phyloP scores from a whole-genome alignment of 768 basidiomycete genomes.

The Agrocybe praecox region DNA sequence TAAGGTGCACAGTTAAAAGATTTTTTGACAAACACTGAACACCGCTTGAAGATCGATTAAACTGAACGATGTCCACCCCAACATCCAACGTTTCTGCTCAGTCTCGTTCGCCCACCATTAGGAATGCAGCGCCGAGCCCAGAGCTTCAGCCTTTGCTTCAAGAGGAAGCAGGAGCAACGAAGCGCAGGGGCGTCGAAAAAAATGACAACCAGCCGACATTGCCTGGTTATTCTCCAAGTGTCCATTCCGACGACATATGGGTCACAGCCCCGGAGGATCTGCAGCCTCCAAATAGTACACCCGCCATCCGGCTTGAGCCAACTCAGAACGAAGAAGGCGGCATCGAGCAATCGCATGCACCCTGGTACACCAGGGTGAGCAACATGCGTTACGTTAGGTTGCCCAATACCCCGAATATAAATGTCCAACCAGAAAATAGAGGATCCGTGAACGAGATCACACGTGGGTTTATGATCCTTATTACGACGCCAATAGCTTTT shows the following conservation, averaged over 20 bases:
- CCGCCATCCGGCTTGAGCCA: not conserved
- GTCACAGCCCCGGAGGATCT: not conserved
- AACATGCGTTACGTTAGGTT: not conserved
- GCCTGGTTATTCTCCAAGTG: not conserved
- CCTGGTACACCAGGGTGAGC: not conserved
- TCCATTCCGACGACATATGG: not conserved
- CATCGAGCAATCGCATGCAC: not conserved
- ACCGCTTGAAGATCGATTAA: too few relatives aligned
- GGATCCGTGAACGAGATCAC: slow-evolving; percentile 9
- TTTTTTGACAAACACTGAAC: too few relatives aligned
- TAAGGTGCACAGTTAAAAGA: too few relatives aligned
- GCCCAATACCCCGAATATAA: not conserved
- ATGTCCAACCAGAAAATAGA: slow-evolving; percentile 7
- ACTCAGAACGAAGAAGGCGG: not conserved
- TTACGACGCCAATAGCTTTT: slow-evolving; percentile 16
- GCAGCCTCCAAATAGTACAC: not conserved
- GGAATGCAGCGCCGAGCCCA: not conserved
- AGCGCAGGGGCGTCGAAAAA: not conserved
- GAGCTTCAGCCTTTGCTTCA: not conserved
- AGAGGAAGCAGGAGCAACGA: not conserved
- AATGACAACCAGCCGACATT: not conserved
- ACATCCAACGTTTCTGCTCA: too few relatives aligned
- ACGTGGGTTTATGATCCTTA: slow-evolving; percentile 11
- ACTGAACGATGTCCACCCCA: too few relatives aligned
- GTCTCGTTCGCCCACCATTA: not conserved